phyloP scores from a whole-genome alignment of 768 basidiomycete genomes.

The Pleurotus sapidus region DNA sequence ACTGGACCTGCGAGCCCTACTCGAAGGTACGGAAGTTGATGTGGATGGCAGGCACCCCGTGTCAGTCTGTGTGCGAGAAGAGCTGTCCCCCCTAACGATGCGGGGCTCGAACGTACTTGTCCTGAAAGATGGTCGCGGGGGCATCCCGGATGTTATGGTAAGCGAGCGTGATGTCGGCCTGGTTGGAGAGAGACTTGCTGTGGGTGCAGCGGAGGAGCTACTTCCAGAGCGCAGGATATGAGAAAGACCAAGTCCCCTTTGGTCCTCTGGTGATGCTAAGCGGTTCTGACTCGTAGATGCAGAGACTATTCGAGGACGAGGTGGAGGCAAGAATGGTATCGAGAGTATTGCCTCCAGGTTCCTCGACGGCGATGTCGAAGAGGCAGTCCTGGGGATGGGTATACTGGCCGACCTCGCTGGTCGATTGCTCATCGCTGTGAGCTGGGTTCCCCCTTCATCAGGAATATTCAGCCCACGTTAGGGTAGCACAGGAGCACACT shows the following conservation, averaged over 20 bases:
- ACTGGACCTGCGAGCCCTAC: conserved; percentile 46
- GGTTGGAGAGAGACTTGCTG: conserved; percentile 29
- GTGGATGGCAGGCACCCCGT: conserved; percentile 38
- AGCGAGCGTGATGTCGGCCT: conserved; percentile 44
- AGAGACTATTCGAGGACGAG: conserved; percentile 30
- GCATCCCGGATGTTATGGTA: conserved; percentile 29
- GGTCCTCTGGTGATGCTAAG: conserved; percentile 29
- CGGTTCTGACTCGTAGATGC: conserved; percentile 20
- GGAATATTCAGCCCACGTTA: background rate
- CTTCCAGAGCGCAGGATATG: conserved; percentile 35
- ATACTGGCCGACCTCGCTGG: conserved; percentile 65
- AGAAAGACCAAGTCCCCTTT: conserved; percentile 32
- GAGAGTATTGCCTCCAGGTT: conserved; percentile 66
- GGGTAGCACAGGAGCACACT: background rate
- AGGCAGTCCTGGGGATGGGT: conserved; percentile 54
- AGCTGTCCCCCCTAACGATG: conserved; percentile 55
- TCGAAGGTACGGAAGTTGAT: conserved; percentile 37
- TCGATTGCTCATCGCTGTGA: conserved; percentile 39
- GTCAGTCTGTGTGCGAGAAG: conserved; percentile 36
- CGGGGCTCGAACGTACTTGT: conserved; percentile 57
- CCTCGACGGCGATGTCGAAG: conserved; percentile 44
- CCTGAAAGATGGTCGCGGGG: conserved; percentile 29
- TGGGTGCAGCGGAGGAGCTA: conserved; percentile 5
- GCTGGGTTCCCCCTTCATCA: background rate
- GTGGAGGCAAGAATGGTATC: conserved; percentile 49